Evolutionary conservation across 2,329 filamentous ascomycete species (phyloP), one percentile per base, ranked within the genome.

Genomic region (Exophiala spinifera): DNA sequence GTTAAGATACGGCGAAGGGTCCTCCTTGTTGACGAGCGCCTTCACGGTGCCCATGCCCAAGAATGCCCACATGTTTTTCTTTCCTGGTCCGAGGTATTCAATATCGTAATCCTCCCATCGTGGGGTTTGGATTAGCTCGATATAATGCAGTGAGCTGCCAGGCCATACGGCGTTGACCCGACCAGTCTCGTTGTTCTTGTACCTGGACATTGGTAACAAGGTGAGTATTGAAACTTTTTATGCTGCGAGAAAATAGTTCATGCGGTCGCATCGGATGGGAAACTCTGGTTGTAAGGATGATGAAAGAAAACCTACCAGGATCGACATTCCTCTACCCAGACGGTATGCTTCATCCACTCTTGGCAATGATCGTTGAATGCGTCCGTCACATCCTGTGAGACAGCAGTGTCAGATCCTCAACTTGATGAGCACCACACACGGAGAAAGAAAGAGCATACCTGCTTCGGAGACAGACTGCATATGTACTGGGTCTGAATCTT

Each of bases 131-230:
- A 76, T 72, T 1, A 69, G 60, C 51, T 76, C 69, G 31, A 71
- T 67, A 55, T 79, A 80, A 50, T 80, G 77, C 39, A 80, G 70
- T 0, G 72, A 76, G 2, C 70, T 74, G 2, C 78, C 79, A 0
- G 79, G 78, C 72, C 74, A 81, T 1, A 81, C 67, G 2, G 76
- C 74, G 65, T 66, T 69, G 39, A 77, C 73, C 4, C 73, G 66
- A n/a, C 73, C 74, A 1, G 72, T 76, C 19, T 71, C 69, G 53
- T 75, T 73, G 62, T 79, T 72, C 61, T 67, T 67, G 49, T 69
- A 65, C 53, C 42, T 44, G 23, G n/a, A 25, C 17, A 23, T 7
- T 10, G 28, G 28, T 2, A 31, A 31, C 10, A 31, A 10, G 4
- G 28, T 31, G 11, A 31, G 28, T 10, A 11, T 10, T 31, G 28